Evolutionary conservation across 805 yeast genomes (phyloP), one percentile per base, ranked within the genome.

Genomic region (Teunomyces barrocoloradensis): DNA sequence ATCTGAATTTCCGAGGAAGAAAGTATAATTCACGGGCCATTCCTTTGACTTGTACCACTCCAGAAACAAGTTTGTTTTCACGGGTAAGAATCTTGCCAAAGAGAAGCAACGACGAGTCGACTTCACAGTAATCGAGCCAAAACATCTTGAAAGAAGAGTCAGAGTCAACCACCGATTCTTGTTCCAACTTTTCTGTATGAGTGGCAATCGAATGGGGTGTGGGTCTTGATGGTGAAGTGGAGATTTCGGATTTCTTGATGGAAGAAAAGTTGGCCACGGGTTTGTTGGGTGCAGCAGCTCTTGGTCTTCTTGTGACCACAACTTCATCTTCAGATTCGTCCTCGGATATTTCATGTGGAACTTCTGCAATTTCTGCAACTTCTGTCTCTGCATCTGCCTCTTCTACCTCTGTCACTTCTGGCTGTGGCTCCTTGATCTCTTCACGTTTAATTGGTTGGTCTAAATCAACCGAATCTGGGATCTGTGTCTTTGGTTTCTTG

Each of bases 81-180:
- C 69, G 69, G 3, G 90, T 74, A 47, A 77, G 74, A 10, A 86
- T 77, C 60, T 90, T 89, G 45, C 99, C 99, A 63, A 87, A 92
- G 7, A 94, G 72, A 15, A 88, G 63, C 42, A 94, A 67, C 0
- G 82, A 68, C 54, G 78, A 78, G 49, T 84, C 87, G 10, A 85
- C 81, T 61, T 92, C 98, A 20, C 86, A 75, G 63, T 83, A 90
- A 65, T 94, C 99, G 27, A 87, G 68, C 97, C 97, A 94, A 64
- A 78, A 94, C 84, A 92, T 82, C 56, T 80, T 79, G 61, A 90
- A 78, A 0, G 74, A 55, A 11, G 53, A 46, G 12, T 53, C 52
- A 2, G 62, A 62, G 41, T 52, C 56, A n/a, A 59, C 42, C 15
- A 63, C 48, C 12, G 54, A 53, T 2, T 59, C 45, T 40, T 60